Evolutionary conservation across 345 rosid genomes (phyloP), one percentile per base, ranked within the genome.

Genomic region (Nasturtium officinale): DNA sequence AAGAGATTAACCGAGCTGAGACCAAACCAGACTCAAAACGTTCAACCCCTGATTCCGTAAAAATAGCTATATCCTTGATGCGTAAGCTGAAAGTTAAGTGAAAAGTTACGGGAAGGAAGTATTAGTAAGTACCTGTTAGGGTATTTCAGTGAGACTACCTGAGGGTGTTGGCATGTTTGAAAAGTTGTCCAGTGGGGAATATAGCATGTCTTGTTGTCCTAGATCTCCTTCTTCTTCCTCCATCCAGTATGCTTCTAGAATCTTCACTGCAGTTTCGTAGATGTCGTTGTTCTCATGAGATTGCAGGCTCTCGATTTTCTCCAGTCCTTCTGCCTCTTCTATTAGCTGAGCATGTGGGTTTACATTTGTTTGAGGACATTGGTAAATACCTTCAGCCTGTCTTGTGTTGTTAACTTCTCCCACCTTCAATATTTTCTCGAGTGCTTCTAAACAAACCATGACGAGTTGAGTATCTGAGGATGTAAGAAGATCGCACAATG

Each of bases 161-260:
- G 72, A 50, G 46, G 72, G 48, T 65, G 55, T 37, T 65, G 76
- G 29, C 56, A 71, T 77, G 67, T 58, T 71, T 9, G 63, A 67
- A 51, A 65, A 58, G 52, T 71, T 65, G 30, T 59, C 77, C 16
- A 16, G 2, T 51, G 77, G 63, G 56, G 23, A 42, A 65, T 56
- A 65, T 26, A 65, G 8, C 35, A 77, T 71, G 63, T 77, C 73
- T 58, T 71, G 57, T 58, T 66, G 33, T 71, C 61, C 67, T 50
- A 85, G 86, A 11, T 71, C 76, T 26, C 57, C 76, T 30, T 75
- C 77, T 30, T 75, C 77, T 43, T 76, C 83, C 42, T 79, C 80
- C 47, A 80, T 13, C 92, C 89, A 87, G 72, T 84, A 85, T 37
- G 92, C 80, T 80, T 87, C 87, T 0, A 87, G 87, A 80, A 87